These are phyloP conservation scores for Pyrenochaeta sp. DNA, from an alignment of 2,329 filamentous ascomycete genomes.

Conservation along the genomic window DNA sequence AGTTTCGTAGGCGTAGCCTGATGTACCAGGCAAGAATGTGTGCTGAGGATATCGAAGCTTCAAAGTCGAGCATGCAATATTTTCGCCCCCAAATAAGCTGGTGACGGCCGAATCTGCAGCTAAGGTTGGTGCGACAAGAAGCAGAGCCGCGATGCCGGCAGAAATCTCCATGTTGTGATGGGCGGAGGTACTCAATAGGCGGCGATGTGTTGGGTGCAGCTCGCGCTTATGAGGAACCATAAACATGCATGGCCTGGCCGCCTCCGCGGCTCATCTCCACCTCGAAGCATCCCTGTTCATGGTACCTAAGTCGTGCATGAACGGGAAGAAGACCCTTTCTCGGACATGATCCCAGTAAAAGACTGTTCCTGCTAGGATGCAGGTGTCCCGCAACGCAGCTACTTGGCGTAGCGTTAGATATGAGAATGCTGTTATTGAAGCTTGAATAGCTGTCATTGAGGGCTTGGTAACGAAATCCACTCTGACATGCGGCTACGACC, in stretches of 20 bases:
- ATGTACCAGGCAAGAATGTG: neutral
- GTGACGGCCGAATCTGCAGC: neutral
- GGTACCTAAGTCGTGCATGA: neutral
- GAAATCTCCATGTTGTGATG: neutral
- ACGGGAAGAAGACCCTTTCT: neutral
- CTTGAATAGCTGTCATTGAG: too few relatives aligned
- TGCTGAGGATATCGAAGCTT: neutral
- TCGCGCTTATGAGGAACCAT: neutral
- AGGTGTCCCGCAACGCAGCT: neutral
- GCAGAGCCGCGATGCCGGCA: neutral
- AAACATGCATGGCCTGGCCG: neutral
- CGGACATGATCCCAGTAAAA: neutral
- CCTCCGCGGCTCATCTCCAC: neutral
- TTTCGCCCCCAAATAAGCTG: neutral
- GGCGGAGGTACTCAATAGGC: neutral
- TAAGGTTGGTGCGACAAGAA: neutral
- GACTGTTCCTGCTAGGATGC: neutral
- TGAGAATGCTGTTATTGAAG: too few relatives aligned
- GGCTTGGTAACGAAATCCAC: too few relatives aligned
- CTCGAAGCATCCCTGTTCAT: neutral
- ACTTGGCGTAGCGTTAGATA: neutral
- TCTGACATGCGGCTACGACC: too few relatives aligned
- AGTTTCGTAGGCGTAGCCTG: slow-evolving; percentile 1
- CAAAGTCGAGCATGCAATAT: slow-evolving; percentile 1
- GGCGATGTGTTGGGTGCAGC: neutral